Evolutionary conservation across 2,329 filamentous ascomycete genomes (phyloP), one percentile per base, ranked within the genome.

Genomic region (Lachnellula hyalina): DNA sequence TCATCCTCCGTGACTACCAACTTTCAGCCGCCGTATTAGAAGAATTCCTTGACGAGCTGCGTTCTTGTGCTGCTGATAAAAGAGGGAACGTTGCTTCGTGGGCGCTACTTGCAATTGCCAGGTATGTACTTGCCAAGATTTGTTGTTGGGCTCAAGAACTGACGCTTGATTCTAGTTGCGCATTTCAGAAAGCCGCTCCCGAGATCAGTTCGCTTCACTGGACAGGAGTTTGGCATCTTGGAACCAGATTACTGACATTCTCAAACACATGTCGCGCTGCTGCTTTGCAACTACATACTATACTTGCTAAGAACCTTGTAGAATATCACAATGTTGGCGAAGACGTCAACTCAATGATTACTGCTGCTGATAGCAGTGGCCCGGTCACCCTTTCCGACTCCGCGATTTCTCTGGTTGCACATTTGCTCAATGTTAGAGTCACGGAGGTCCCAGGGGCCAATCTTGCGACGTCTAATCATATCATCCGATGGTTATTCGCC

Each of bases 61-160:
- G 77, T 15, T 70, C 73, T 11, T 77, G 80, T 51, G 81, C 87
- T 44, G 77, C 81, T 9, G 87, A 94, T 65, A 92, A 96, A 64
- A 84, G 87, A 61, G 72, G 74, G 14, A 70, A 72, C 8, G 74
- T 86, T 41, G 81, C 85, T 7, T 89, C 85, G 0, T 99, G 94
- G 94, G 86, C 90, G 17, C 83, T 96, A 75, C 70, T 96, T 51
- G 86, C 85, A n/a, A 83, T 90, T 67, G 78, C 89, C 59, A 89
- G 88, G 90, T 92, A 74, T 67, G 78, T 71, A 23, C 19, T 14
- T 19, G 19, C 5, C 14, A 44, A 19, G 35, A 46, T n/a, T 32
- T 21, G 9, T 17, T 53, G 9, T 19, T n/a, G 32, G 34, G n/a
- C 38, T 17, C 11, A 25, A 41, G 61, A 23, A 57, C 53, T 52